Conservation (phyloP, 176 grass and related monocot species). For the barley (Hordeum vulgare) region MorexV3_pseudomolecules_assembly NC_058524.1:434387148-434387647, state of each 20-base stretch:
- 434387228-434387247: conserved; percentile 19
- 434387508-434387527: conserved; percentile 96
- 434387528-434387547: conserved; percentile 35
- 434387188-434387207: not conserved
- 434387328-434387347: not conserved
- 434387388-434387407: not conserved
- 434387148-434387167: not conserved
- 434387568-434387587: not conserved
- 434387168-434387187: not conserved
- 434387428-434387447: not conserved
- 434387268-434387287: not conserved
- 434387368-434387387: not conserved
- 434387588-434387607: not conserved
- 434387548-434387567: not conserved
- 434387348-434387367: not conserved
- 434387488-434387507: conserved; percentile 91
- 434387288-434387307: not conserved
- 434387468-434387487: conserved; percentile 75
- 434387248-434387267: not conserved
- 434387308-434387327: not conserved
- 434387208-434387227: not conserved
- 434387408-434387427: not conserved
- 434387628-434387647: conserved; percentile 96
- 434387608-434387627: conserved; percentile 57
- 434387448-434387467: conserved; percentile 62